These are phyloP conservation scores for Albizia julibrissin DNA, from an alignment of 306 rosid species.

Conservation along the genomic window DNA sequence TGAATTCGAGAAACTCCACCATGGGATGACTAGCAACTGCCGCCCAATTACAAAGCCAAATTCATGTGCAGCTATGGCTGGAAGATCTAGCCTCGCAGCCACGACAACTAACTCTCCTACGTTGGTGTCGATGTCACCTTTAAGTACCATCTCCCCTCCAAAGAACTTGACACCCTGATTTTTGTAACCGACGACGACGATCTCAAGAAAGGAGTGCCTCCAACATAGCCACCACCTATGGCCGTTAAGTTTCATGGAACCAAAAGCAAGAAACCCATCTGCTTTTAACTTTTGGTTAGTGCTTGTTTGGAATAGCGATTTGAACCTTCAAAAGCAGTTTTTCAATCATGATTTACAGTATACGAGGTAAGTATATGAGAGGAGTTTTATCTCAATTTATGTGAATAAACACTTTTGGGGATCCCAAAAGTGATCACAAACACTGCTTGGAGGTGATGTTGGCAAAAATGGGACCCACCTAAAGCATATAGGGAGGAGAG, in stretches of 20 bases:
- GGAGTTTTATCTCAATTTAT: too few relatives aligned
- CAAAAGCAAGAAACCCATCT: too few relatives aligned
- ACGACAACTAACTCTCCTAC: conserved; percentile 83
- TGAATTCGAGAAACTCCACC: conserved; percentile 85
- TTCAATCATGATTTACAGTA: too few relatives aligned
- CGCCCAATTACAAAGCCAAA: conserved; percentile 64
- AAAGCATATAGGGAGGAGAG: too few relatives aligned
- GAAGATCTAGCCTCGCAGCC: conserved; percentile 85
- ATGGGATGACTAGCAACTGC: conserved; percentile 66
- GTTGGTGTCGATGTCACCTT: conserved; percentile 76
- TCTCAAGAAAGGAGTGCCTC: conserved; percentile 56
- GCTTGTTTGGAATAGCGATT: too few relatives aligned
- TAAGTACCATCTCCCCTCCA: conserved; percentile 90
- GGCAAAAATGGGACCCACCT: too few relatives aligned
- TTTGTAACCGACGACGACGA: conserved; percentile 92
- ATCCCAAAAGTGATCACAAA: too few relatives aligned
- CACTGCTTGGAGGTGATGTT: too few relatives aligned
- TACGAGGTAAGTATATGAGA: too few relatives aligned
- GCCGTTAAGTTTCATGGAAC: conserved; percentile 36
- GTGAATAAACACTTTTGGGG: too few relatives aligned
- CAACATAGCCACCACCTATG: conserved; percentile 31
- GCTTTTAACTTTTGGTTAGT: too few relatives aligned
- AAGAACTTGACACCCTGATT: conserved; percentile 85
- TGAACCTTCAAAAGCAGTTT: too few relatives aligned
- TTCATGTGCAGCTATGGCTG: conserved; percentile 96